phyloP scores from a whole-genome alignment of 768 basidiomycete species.

The Tricholoma sp. region DNA sequence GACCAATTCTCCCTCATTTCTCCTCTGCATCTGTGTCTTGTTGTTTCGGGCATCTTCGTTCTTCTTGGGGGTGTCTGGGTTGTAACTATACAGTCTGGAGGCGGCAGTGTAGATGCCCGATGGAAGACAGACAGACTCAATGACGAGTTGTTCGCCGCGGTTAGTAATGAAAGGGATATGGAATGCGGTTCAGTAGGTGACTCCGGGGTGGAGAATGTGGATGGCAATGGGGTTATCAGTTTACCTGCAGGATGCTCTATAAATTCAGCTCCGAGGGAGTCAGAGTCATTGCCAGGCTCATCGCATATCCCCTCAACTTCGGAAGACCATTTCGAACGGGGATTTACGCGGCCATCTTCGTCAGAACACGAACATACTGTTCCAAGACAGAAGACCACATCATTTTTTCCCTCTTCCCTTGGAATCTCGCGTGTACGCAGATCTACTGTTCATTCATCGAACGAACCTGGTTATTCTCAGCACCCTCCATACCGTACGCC shows the following conservation, averaged over 20 bases:
- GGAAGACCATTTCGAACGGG: neutral
- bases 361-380: neutral
- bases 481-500: neutral
- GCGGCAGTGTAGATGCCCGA: constrained; percentile 45
- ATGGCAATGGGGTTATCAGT: neutral
- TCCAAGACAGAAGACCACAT: neutral
- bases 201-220: constrained; percentile 1
- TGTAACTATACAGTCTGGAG: constrained; percentile 70
- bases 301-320: constrained; percentile 10
- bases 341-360: neutral
- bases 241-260: neutral
- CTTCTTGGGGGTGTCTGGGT: constrained; percentile 89
- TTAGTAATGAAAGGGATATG: constrained; percentile 8
- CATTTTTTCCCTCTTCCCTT: neutral
- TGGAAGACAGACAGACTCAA: constrained; percentile 40
- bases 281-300: constrained; percentile 28
- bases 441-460: neutral
- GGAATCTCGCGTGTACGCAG: neutral
- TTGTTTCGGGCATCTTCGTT: constrained; percentile 69
- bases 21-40: constrained; percentile 64
- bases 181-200: constrained; percentile 11
- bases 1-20: constrained; percentile 75
- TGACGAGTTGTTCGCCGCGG: constrained; percentile 16
- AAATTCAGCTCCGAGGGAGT: constrained; percentile 17
- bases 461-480: neutral